Percentiles rank a stretch among this genome's conserved stretches.
Conservation (phyloP, 2,329 filamentous ascomycete genomes). For the Thielaviopsis populi region DNA sequence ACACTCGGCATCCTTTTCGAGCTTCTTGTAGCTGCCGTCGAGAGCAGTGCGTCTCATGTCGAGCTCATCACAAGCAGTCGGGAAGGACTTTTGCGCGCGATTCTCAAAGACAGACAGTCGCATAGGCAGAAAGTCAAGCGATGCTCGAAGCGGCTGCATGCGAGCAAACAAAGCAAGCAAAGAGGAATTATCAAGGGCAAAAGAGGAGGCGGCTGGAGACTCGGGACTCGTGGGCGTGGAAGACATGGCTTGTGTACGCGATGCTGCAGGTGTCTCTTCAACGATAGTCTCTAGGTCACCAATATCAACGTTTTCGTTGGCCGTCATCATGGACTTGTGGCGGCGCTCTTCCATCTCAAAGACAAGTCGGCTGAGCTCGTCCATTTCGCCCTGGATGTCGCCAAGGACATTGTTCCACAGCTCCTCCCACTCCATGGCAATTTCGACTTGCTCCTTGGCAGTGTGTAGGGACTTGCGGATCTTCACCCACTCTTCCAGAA, state of each 20-base stretch:
- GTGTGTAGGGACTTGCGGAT: conserved; percentile 63
- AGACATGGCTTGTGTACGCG: conserved; percentile 34
- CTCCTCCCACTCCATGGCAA: conserved; percentile 98
- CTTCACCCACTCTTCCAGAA: conserved; percentile 68
- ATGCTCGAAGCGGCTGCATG: conserved; percentile 87
- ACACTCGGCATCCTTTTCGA: conserved; percentile 81
- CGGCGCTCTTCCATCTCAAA: conserved; percentile 97
- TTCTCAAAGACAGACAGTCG: conserved; percentile 71
- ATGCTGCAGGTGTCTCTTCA: conserved; percentile 57
- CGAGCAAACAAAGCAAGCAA: conserved; percentile 81
- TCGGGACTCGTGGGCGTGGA: conserved; percentile 44
- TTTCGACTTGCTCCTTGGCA: conserved; percentile 81
- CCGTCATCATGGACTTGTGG: conserved; percentile 59
- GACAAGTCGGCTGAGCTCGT: conserved; percentile 62
- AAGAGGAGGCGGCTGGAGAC: conserved; percentile 40
- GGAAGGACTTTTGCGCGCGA: conserved; percentile 64
- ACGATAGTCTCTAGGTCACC: conserved; percentile 86
- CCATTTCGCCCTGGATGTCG: conserved; percentile 79
- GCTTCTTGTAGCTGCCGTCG: conserved; percentile 72
- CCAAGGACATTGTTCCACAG: conserved; percentile 87
- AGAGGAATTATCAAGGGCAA: conserved; percentile 68
- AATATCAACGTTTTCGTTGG: conserved; percentile 56
- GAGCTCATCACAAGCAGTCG: conserved; percentile 79
- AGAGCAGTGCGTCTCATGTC: conserved; percentile 58
- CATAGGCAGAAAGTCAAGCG: conserved; percentile 92